Base-by-base conservation (phyloP, 495 filamentous ascomycete species). In the Penicillium riverlandense region DNA sequence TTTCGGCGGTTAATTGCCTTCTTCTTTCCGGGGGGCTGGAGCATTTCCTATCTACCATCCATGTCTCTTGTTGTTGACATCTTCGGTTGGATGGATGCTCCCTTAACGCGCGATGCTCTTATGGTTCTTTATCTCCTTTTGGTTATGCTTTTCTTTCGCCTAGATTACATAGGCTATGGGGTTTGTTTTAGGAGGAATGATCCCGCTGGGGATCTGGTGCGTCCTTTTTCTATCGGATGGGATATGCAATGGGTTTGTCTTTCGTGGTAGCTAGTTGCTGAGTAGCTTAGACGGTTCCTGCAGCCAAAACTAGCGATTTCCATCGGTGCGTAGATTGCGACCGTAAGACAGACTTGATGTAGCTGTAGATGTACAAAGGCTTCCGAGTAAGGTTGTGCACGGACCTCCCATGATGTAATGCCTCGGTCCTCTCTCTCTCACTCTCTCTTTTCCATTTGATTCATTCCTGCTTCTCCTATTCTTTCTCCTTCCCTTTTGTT, bases 1-100 rank as follows among this genome's bases (percentile, higher is more conserved):
- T 76, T 97, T 97, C 80, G 91, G 91, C 82, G 91, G 91, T 76
- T 97, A 89, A 78, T 63, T 67, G 46, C 33, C 22, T 29, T 46
- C 31, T 43, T 39, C 41, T 6, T 33, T 29, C 38, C 29, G 36
- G 29, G 35, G 35, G 13, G 22, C 38, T 40, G 22, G 39, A 29
- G 16, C 30, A 12, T 6, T 33, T 16, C 13, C 7, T 46, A 22
- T 12, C 28, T 11, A 14, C 30, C 40, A 37, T 11, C 29, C 16
- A 38, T 6, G 30, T 44, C 4, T 40, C 16, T 37, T 44, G 31
- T 43, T 54, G 22, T 22, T 22, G 22, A 22, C 22, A 22, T 22
- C 22, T 22, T 22, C 0, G 22, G 22, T 22, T 22, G 4, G 22
- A 22, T 22, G 22, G 22, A 22, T 22, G 22, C 22, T 4, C 22